These are phyloP conservation scores for Backusella liffmaniae DNA, from an alignment of 192 early-diverging fungal genomes.

Conservation along the genomic window DNA sequence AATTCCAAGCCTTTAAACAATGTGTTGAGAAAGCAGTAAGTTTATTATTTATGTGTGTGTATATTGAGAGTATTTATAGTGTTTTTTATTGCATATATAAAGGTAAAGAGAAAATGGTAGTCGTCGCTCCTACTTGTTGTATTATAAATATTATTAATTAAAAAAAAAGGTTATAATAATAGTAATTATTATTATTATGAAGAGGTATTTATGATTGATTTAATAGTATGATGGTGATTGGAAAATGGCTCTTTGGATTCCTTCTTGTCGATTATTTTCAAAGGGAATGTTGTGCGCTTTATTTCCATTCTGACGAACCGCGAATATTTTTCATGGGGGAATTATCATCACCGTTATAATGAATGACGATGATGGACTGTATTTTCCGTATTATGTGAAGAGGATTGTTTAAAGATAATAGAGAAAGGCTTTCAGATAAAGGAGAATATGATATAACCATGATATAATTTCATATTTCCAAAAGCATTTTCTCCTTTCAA, in stretches of 20 bases:
- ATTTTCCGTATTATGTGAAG: too few relatives aligned
- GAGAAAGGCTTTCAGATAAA: too few relatives aligned
- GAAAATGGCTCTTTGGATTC: background rate
- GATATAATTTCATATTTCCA: background rate
- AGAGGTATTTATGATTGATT: too few relatives aligned
- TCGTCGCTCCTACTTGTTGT: background rate
- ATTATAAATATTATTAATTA: too few relatives aligned
- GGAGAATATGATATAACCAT: too few relatives aligned
- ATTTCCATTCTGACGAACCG: background rate
- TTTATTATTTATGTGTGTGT: background rate
- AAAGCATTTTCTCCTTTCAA: background rate
- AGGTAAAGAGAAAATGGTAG: constrained; percentile 1
- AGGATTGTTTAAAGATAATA: too few relatives aligned
- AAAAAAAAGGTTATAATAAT: too few relatives aligned
- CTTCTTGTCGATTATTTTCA: background rate
- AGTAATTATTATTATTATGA: too few relatives aligned
- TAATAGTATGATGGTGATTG: too few relatives aligned
- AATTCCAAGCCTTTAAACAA: constrained; percentile 57
- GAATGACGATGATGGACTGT: too few relatives aligned
- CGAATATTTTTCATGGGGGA: background rate
- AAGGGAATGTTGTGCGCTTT: background rate
- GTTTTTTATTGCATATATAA: background rate
- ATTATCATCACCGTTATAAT: too few relatives aligned
- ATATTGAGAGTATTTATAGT: background rate
- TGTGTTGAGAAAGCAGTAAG: constrained; percentile 55